These are phyloP conservation scores for Leptographium radiaticola DNA, from an alignment of 2,329 filamentous ascomycete genomes.

Conservation along the genomic window DNA sequence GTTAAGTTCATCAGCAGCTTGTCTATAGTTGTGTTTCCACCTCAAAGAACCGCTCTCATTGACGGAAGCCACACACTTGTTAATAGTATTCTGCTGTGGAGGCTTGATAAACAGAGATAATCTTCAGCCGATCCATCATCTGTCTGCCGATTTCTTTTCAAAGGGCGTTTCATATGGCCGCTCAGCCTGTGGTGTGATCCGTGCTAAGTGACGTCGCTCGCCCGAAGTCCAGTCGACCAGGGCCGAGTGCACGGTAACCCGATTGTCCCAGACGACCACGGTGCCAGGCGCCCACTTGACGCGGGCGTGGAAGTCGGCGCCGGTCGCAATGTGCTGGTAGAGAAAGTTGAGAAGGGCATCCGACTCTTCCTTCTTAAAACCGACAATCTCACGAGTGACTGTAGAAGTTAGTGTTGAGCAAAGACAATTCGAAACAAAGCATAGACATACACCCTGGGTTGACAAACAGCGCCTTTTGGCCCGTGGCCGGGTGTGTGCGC, in stretches of 20 bases:
- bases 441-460: slow-evolving; percentile 62
- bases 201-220: slow-evolving; percentile 63
- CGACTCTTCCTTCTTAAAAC: slow-evolving; percentile 26
- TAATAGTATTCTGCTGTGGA: too few relatives aligned
- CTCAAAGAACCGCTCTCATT: too few relatives aligned
- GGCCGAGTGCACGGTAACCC: slow-evolving; percentile 66
- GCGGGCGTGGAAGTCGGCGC: slow-evolving; percentile 59
- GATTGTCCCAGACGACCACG: slow-evolving; percentile 79
- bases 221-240: slow-evolving; percentile 73
- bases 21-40: too few relatives aligned
- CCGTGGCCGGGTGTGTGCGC: slow-evolving; percentile 68
- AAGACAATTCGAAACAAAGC: background rate
- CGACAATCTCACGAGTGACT: slow-evolving; percentile 72
- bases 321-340: slow-evolving; percentile 60
- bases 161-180: slow-evolving; percentile 59
- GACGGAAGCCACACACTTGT: too few relatives aligned
- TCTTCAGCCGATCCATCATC: too few relatives aligned
- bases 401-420: background rate
- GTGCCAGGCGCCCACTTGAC: slow-evolving; percentile 70
- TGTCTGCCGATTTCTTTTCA: background rate
- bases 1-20: too few relatives aligned
- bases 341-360: slow-evolving; percentile 49
- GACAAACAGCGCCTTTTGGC: slow-evolving; percentile 72
- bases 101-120: too few relatives aligned
- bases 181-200: slow-evolving; percentile 76